Evolutionary conservation across 208 protist species (phyloP), one percentile per base, ranked within the genome.

Genomic region (Crithidia fasciculata): DNA sequence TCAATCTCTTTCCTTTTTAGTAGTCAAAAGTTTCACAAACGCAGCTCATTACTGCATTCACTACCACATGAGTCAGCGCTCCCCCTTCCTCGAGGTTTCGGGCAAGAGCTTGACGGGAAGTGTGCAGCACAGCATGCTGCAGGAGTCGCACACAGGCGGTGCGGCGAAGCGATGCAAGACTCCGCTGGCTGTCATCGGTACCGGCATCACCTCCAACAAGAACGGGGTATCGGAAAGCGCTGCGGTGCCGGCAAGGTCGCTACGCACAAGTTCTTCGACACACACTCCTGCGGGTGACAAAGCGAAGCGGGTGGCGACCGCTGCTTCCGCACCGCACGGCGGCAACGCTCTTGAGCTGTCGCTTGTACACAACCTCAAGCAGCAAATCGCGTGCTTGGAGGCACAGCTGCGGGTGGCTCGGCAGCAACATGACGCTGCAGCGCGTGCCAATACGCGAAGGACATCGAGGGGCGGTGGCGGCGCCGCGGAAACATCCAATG

Each of bases 351-450:
- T 91, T 4, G 85, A 93, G 57, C 44, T 61, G 28, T 80, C 71
- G 2, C 79, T 94, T 13, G 85, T 94, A 12, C 72, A 76, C 8
- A 95, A 95, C 56, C 78, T 95, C 1, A 92, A 91, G 74, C 57
- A 77, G 28, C 90, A 95, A 59, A 82, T 95, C 41, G 59, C 69
- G 3, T 90, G 84, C 45, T 61, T 95, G 5, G 87, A 92, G 53
- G 69, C 76, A 44, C 87, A 95, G 78, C 73, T 91, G 7, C 65
- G 56, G 1, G 58, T 81, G 3, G 41, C 83, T 7, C 81, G 81
- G 64, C 60, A 71, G 65, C 63, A 75, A 57, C 70, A 78, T 18
- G 70, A 78, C 36, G 39, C 57, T 8, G 19, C 57, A 5, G 19
- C 60, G 3, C 74, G 74, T 37, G 10, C 55, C 8, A 15, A 41